Conservation (phyloP, 2,329 filamentous ascomycete species). For the Curvularia eragrostidis region DNA sequence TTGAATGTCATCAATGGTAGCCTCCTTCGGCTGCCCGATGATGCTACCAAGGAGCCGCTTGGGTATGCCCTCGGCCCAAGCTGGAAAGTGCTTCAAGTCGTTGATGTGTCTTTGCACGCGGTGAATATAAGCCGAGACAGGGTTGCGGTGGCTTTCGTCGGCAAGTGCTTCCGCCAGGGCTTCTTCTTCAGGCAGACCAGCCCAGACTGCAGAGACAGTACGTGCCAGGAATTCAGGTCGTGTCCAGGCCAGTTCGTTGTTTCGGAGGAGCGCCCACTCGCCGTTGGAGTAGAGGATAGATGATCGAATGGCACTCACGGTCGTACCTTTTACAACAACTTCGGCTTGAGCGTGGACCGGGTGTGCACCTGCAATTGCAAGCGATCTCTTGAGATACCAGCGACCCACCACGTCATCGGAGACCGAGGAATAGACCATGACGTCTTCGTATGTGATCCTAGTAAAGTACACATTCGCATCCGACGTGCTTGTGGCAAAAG, state of each 20-base stretch:
- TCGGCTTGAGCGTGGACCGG: conserved; percentile 78
- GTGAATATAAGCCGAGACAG: conserved; percentile 83
- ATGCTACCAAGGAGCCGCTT: conserved; percentile 66
- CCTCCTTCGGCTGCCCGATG: conserved; percentile 64
- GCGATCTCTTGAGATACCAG: conserved; percentile 67
- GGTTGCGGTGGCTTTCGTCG: conserved; percentile 82
- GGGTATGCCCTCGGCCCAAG: conserved; percentile 74
- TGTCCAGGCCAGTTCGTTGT: conserved; percentile 80
- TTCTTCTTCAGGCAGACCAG: conserved; percentile 75
- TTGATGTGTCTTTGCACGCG: conserved; percentile 80
- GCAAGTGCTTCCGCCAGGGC: conserved; percentile 81
- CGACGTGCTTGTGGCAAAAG: conserved; percentile 78
- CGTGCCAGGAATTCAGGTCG: conserved; percentile 83
- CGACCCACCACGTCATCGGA: conserved; percentile 78
- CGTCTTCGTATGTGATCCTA: conserved; percentile 76
- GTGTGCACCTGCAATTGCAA: conserved; percentile 36
- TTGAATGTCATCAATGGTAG: conserved; percentile 59
- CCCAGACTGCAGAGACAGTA: conserved; percentile 80
- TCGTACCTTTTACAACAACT: conserved; percentile 73
- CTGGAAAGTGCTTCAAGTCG: conserved; percentile 79
- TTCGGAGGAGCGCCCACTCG: conserved; percentile 84
- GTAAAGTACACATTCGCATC: conserved; percentile 90
- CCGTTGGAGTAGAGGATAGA: conserved; percentile 70
- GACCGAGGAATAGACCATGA: conserved; percentile 74
- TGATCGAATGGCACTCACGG: conserved; percentile 77